These are phyloP conservation scores for Tritrichomonas foetus DNA, from an alignment of 208 protist genomes.

Conservation along the genomic window DNA sequence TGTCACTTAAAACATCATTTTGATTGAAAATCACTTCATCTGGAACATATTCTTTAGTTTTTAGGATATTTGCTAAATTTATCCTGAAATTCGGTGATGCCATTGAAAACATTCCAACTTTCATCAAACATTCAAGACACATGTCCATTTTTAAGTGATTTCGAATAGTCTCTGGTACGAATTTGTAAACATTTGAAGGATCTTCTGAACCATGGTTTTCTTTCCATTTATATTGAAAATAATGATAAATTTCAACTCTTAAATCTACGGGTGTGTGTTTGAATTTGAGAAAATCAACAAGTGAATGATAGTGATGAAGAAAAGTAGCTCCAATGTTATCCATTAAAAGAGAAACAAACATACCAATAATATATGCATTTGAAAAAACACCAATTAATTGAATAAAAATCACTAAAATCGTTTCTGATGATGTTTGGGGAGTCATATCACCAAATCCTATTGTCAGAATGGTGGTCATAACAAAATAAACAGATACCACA, in stretches of 20 bases:
- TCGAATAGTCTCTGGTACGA: neutral
- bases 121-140: neutral
- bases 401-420: neutral
- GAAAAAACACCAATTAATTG: neutral
- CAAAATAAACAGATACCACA: neutral
- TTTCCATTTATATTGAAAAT: neutral
- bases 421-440: neutral
- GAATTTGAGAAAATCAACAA: neutral
- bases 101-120: neutral
- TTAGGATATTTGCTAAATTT: neutral
- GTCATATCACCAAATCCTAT: slow-evolving; percentile 22
- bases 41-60: neutral
- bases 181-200: neutral
- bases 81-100: neutral
- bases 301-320: neutral
- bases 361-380: neutral
- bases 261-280: neutral
- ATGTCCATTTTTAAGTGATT: neutral
- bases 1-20: neutral
- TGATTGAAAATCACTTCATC: neutral
- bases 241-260: neutral
- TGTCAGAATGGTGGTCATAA: neutral
- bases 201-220: neutral
- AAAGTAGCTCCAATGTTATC: neutral
- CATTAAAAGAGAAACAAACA: neutral